Evolutionary conservation across 352 stramenopile species (phyloP).

Genomic region (Globisporangium heterothallicum): DNA sequence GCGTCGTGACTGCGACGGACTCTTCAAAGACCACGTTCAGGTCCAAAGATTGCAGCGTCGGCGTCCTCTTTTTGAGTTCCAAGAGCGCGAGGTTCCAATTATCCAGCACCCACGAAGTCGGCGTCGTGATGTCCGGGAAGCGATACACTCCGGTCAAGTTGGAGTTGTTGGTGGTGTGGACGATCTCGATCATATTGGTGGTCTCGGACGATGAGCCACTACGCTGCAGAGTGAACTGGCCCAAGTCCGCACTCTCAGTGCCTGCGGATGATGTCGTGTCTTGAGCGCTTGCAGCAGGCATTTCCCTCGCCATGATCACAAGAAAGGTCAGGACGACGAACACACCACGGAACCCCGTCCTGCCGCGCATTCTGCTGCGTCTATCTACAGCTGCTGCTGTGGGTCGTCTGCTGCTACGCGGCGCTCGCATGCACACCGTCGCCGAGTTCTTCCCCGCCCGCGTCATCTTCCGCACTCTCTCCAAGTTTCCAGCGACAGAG

Average conservation of each 20-base stretch:
- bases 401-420: too few species aligned
- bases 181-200: slow-evolving; percentile 18
- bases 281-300: too few species aligned
- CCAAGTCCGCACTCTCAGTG: background rate
- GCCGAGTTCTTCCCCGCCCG: too few species aligned
- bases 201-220: slow-evolving; percentile 5
- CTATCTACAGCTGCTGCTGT: too few species aligned
- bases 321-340: too few species aligned
- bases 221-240: slow-evolving; percentile 26
- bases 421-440: too few species aligned
- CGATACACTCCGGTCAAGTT: slow-evolving; percentile 8
- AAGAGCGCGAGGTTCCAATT: too few species aligned
- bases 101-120: slow-evolving; percentile 23
- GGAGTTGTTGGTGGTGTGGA: slow-evolving; percentile 11
- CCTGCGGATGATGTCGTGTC: background rate
- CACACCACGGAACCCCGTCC: too few species aligned
- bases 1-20: slow-evolving; percentile 1
- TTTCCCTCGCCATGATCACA: too few species aligned
- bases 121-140: slow-evolving; percentile 19
- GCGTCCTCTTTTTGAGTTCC: slow-evolving; percentile 12
- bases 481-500: too few species aligned
- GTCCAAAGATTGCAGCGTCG: slow-evolving; percentile 24
- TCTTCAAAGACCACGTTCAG: slow-evolving; percentile 6
- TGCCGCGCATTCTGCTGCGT: too few species aligned
- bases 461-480: too few species aligned